These are phyloP conservation scores for Kalmanozyma brasiliensis DNA, from an alignment of 1,284 basidiomycete genomes.

Conservation along the genomic window DNA sequence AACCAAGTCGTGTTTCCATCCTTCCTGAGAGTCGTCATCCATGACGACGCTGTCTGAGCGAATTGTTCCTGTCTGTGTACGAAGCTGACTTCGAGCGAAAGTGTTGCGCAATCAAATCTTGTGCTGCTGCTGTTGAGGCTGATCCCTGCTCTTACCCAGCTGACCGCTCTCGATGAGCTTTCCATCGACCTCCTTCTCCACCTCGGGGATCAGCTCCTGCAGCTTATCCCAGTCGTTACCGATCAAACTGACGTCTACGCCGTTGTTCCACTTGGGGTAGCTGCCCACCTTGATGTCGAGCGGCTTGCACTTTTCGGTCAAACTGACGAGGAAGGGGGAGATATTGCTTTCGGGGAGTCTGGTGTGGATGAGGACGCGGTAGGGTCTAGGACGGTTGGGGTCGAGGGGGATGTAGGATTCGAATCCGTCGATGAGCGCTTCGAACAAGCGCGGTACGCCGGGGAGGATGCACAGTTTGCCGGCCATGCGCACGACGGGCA, in stretches of 20 bases:
- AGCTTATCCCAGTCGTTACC: slow-evolving; percentile 71
- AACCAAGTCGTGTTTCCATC: too few relatives aligned
- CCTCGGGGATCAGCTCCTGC: slow-evolving; percentile 58
- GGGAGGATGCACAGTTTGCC: slow-evolving; percentile 89
- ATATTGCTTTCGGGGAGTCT: slow-evolving; percentile 79
- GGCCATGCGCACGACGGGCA: slow-evolving; percentile 83
- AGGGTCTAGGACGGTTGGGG: slow-evolving; percentile 48
- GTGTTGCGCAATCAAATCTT: slow-evolving; percentile 44
- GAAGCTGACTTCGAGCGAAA: background rate
- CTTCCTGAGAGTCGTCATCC: too few relatives aligned
- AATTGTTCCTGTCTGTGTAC: background rate
- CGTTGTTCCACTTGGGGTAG: slow-evolving; percentile 72
- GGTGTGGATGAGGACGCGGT: slow-evolving; percentile 70
- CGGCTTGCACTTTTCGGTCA: slow-evolving; percentile 79
- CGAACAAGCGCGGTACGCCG: slow-evolving; percentile 87
- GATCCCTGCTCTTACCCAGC: slow-evolving; percentile 56
- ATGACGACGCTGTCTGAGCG: background rate
- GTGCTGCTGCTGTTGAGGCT: slow-evolving; percentile 9
- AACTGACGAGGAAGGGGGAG: slow-evolving; percentile 82
- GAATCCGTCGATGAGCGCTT: slow-evolving; percentile 70
- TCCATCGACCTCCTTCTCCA: slow-evolving; percentile 70
- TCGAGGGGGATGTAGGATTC: slow-evolving; percentile 72
- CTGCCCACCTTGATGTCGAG: slow-evolving; percentile 85
- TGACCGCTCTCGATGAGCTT: slow-evolving; percentile 70
- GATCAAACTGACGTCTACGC: slow-evolving; percentile 82